Percentiles rank a stretch among this genome's conserved stretches.
Conservation (phyloP, 2,329 filamentous ascomycete species). For the Pseudogymnoascus sp. region DNA sequence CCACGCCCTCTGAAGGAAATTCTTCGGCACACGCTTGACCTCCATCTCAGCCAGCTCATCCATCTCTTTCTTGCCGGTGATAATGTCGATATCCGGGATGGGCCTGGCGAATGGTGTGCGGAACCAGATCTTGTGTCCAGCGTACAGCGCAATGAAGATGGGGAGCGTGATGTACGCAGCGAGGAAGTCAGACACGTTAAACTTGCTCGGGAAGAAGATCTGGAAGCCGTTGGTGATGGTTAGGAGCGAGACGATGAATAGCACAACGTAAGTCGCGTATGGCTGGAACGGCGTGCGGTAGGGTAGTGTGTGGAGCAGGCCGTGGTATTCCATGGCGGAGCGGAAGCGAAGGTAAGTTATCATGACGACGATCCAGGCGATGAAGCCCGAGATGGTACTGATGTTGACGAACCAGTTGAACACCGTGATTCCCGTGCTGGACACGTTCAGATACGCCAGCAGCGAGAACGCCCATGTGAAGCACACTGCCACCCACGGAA, state of each 20-base stretch:
- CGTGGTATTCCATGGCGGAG: slow-evolving; percentile 46
- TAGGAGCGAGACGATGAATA: slow-evolving; percentile 54
- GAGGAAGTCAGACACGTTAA: slow-evolving; percentile 57
- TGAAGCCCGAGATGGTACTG: slow-evolving; percentile 53
- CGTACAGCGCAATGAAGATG: slow-evolving; percentile 53
- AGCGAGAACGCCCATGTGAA: slow-evolving; percentile 52
- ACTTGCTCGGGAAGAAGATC: slow-evolving; percentile 61
- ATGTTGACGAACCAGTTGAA: slow-evolving; percentile 67
- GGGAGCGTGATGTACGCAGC: slow-evolving; percentile 57
- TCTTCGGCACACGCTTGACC: slow-evolving; percentile 41
- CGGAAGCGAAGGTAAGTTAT: slow-evolving; percentile 54
- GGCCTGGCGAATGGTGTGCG: slow-evolving; percentile 38
- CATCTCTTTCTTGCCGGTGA: slow-evolving; percentile 56
- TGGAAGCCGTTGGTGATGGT: slow-evolving; percentile 69
- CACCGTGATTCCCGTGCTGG: slow-evolving; percentile 52
- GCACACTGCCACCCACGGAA: slow-evolving; percentile 51
- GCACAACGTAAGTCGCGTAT: slow-evolving; percentile 55
- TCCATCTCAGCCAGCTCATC: slow-evolving; percentile 42
- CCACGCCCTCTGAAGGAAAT: slow-evolving; percentile 46
- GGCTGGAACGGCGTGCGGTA: slow-evolving; percentile 49
- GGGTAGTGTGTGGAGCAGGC: slow-evolving; percentile 43
- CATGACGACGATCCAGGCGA: slow-evolving; percentile 53
- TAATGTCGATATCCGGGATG: slow-evolving; percentile 46
- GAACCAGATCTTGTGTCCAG: slow-evolving; percentile 50
- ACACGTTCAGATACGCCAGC: slow-evolving; percentile 62